Percentiles rank a stretch among this genome's conserved stretches.
These are phyloP conservation scores for Daldinia vernicosa DNA, from an alignment of 495 filamentous ascomycete species.

Conservation along the genomic window DNA sequence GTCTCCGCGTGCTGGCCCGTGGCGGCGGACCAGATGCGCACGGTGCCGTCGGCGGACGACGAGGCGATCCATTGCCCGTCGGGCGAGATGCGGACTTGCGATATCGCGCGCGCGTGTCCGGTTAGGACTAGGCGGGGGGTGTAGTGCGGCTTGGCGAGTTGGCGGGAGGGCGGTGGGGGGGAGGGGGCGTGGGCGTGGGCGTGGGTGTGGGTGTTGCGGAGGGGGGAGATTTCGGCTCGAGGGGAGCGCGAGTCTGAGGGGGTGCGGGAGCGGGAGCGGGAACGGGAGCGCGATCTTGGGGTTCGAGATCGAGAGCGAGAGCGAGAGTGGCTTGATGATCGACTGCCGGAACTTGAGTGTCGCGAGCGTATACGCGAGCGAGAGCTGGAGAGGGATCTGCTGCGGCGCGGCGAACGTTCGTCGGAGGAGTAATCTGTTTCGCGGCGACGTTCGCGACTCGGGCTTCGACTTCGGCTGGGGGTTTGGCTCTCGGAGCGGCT, in stretches of 20 bases:
- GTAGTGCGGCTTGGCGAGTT: constrained; percentile 50
- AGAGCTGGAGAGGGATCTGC: constrained; percentile 42
- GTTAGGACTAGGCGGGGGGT: constrained; percentile 57
- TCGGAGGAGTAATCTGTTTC: constrained; percentile 51
- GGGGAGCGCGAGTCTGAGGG: constrained; percentile 43
- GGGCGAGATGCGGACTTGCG: constrained; percentile 90
- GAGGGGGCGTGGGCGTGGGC: too few species aligned
- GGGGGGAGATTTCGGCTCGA: constrained; percentile 31
- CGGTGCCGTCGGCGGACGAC: constrained; percentile 84
- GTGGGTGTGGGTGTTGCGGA: constrained; percentile 2
- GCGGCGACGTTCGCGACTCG: constrained; percentile 20
- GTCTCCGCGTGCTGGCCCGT: constrained; percentile 84
- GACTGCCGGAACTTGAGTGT: constrained; percentile 52
- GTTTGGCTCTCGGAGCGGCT: constrained; percentile 46
- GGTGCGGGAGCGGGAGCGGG: constrained; percentile 26
- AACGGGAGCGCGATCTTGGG: constrained; percentile 35
- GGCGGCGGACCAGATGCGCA: constrained; percentile 87
- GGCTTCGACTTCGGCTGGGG: constrained; percentile 42
- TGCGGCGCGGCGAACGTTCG: constrained; percentile 45
- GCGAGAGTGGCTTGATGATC: constrained; percentile 48
- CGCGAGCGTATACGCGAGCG: constrained; percentile 47
- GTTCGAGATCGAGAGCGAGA: constrained; percentile 48
- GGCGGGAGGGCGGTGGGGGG: constrained; percentile 21
- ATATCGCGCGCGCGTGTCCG: constrained; percentile 80
- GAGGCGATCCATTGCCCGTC: constrained; percentile 90